Evolutionary conservation across 2,329 filamentous ascomycete species (phyloP).

Genomic region (Hyphodiscus sp.): DNA sequence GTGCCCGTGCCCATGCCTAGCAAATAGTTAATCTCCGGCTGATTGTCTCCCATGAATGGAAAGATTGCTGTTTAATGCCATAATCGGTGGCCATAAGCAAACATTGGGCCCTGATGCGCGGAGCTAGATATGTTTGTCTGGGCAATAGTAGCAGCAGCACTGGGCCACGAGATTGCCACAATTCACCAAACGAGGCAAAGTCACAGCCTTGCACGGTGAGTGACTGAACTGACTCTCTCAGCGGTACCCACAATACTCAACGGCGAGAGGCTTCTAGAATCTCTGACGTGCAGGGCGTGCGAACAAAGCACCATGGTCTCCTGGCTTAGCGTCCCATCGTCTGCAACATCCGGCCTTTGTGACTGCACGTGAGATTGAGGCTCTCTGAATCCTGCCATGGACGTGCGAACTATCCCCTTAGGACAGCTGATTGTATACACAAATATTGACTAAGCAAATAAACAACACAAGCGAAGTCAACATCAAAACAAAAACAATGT

Average conservation of each 20-base stretch:
- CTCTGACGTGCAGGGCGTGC: constrained; percentile 2
- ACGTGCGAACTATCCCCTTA: no score
- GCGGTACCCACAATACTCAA: no score
- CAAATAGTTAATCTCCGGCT: neutral
- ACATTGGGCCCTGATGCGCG: neutral
- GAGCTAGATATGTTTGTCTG: neutral
- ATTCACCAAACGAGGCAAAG: neutral
- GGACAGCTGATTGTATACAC: no score
- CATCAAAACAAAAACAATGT: neutral
- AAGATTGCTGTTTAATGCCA: neutral
- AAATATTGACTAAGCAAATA: neutral
- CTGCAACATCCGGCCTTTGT: neutral
- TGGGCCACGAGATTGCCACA: neutral
- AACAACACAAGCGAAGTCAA: neutral
- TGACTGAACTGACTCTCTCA: constrained; percentile 4
- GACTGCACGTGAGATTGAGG: neutral
- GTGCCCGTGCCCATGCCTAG: neutral
- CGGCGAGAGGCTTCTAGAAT: constrained; percentile 1
- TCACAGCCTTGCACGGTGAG: constrained; percentile 16
- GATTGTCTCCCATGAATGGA: neutral
- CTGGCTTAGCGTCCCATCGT: neutral
- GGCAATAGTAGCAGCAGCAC: neutral
- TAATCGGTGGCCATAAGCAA: neutral
- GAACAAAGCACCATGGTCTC: neutral
- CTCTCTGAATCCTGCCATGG: neutral